Evolutionary conservation across 1,284 basidiomycete species (phyloP), one percentile per base, ranked within the genome.

Genomic region (Lentinus polychrous): DNA sequence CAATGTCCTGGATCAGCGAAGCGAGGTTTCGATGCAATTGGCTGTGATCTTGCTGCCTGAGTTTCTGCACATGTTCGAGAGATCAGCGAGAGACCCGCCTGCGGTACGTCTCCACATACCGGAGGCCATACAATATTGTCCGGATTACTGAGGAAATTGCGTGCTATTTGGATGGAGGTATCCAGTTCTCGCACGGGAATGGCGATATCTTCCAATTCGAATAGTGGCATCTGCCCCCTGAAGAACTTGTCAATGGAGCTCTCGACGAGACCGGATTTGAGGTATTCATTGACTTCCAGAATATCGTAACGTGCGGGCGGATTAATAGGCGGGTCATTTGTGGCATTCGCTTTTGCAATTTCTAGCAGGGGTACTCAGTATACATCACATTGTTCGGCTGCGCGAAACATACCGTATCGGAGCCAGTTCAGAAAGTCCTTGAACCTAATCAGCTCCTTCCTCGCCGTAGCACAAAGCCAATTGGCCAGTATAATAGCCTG

Each of bases 241-340:
- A 91, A 91, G 84, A 86, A 91, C 54, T 73, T 74, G 68, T 90
- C 86, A 65, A 91, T 78, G 44, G 74, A 67, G 63, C 84, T 88
- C 41, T 71, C 69, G 49, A 75, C 70, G 43, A 91, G 74, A 43
- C 87, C 85, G 40, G 78, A 77, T 57, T 78, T 79, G 57, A 91
- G 70, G 62, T 91, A 91, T 54, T 81, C 79, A 62, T 86, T 86
- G 44, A 86, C 88, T 70, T 89, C 84, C 48, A 91, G 70, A 52
- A 84, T 75, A 63, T 91, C 88, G 60, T 87, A 81, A 46, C 78
- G 77, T 49, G 80, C 73, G 41, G 72, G 70, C 55, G 66, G 61
- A 41, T 68, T 69, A 46, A 66, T 66, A 43, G 82, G 78, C 55
- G 65, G 36, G 36, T 69, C 67, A 5, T 56, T 27, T 24, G 60